Evolutionary conservation across 139 green algal genomes (phyloP), one percentile per base, ranked within the genome.

Genomic region (Tetradesmus lagerheimii): DNA sequence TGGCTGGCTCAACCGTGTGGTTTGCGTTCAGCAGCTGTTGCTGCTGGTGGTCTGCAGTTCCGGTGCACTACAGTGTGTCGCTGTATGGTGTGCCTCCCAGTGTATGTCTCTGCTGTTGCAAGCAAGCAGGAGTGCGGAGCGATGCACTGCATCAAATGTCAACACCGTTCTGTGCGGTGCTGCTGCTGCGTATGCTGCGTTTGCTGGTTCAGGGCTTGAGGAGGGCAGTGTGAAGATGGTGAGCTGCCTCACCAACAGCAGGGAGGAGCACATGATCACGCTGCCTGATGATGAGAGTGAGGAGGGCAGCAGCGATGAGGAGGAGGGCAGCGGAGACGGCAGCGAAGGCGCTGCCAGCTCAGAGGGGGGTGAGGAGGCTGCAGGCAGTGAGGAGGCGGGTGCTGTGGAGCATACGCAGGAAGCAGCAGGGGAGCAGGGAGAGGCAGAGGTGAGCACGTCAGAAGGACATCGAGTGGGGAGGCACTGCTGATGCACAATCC

Each of bases 231-330:
- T 94, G 41, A 89, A 91, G 87, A 67, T 94, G 88, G 78, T 91
- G 27, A 93, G 47, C 39, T 93, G 88, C 43, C 39, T 94, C 39
- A n/a, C 62, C 74, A 94, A 94, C 84, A 90, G 50, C 74, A 39
- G 90, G 20, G 87, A 89, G 79, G 74, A 43, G 6, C 92, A 94
- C 88, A 94, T 94, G 92, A 91, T 94, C 31, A 82, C 23, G 6
- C 27, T 53, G 38, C 62, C 47, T 15, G 84, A 90, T 43, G 89
- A 89, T 0, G 80, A 79, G 1, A 80, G 76, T 43, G 41, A 6
- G 18, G 27, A 27, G 0, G 85, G 83, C 6, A 57, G 47, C 27
- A 62, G 84, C 8, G 85, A 90, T 0, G 81, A 89, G 12, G 77
- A 90, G 14, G 80, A 94, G 3, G 86, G 14, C 31, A 74, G 47